A percentile compares a stretch with the other conserved stretches of the same genome.
These are phyloP conservation scores for Eremothecium gossypii DNA, from an alignment of 1,139 yeast genomes.

Conservation along the genomic window DNA sequence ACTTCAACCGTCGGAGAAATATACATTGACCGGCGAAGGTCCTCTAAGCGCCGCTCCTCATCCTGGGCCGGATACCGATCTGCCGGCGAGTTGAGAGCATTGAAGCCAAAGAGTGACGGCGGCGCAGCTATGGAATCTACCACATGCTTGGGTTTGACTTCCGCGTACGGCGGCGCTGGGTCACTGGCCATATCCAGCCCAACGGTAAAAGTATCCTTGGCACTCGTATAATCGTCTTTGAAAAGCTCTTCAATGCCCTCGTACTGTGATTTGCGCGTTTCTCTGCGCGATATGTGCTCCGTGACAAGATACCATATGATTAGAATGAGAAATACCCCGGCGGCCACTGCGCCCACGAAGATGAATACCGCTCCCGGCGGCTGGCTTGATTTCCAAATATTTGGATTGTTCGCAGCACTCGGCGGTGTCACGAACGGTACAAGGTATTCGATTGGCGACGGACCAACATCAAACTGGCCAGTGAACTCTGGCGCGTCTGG, in stretches of 20 bases:
- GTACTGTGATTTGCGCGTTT: conserved; percentile 11
- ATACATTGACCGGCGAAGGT: conserved; percentile 38
- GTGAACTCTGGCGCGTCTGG: not conserved
- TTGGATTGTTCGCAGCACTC: conserved; percentile 50
- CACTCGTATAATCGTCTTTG: conserved; percentile 1
- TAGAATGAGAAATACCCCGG: conserved; percentile 30
- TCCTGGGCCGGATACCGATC: not conserved
- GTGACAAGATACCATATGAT: conserved; percentile 19
- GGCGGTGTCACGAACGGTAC: conserved; percentile 58
- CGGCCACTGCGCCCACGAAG: conserved; percentile 64
- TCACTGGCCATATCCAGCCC: not conserved
- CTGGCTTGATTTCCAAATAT: conserved; percentile 39
- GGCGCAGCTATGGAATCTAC: not conserved
- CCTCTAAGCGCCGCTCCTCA: not conserved
- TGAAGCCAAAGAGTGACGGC: not conserved
- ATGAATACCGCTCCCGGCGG: conserved; percentile 76
- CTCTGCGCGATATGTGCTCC: conserved; percentile 14
- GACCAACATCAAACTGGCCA: not conserved
- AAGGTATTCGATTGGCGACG: not conserved
- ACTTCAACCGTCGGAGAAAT: conserved; percentile 77
- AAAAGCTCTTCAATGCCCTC: conserved; percentile 10
- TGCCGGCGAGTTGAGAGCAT: conserved; percentile 1
- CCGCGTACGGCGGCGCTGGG: not conserved
- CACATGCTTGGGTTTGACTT: not conserved
- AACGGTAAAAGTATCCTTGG: not conserved